Conservation (phyloP, 768 basidiomycete species). For the Aureoboletus auriporus region DNA sequence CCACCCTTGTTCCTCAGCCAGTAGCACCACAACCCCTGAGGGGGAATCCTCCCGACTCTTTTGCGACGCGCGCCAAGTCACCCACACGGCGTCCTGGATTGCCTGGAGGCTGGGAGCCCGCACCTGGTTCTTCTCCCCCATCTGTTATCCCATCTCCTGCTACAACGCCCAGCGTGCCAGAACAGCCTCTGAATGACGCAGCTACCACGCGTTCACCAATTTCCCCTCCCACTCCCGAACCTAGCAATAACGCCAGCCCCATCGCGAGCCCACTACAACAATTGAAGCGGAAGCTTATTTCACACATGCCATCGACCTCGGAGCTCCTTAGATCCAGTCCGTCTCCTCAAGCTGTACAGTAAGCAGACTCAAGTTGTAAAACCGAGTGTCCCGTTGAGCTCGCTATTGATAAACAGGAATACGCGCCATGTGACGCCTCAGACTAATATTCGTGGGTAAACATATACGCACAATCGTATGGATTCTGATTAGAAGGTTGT, state of each 20-base stretch:
- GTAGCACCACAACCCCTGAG: slow-evolving; percentile 12
- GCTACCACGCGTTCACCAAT: neutral
- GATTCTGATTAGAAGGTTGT: neutral
- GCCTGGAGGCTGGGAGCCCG: slow-evolving; percentile 22
- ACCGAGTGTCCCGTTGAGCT: neutral
- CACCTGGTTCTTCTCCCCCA: slow-evolving; percentile 11
- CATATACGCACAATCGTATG: neutral
- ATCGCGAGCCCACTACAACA: slow-evolving; percentile 23
- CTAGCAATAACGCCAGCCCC: neutral
- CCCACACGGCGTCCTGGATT: slow-evolving; percentile 16
- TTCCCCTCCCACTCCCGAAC: slow-evolving; percentile 2
- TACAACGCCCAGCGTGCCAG: slow-evolving; percentile 1
- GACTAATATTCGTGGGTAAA: slow-evolving; percentile 39
- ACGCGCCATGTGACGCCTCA: slow-evolving; percentile 37
- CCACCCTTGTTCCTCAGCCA: slow-evolving; percentile 7
- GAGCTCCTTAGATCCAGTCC: slow-evolving; percentile 12
- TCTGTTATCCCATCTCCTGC: neutral
- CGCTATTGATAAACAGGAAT: slow-evolving; percentile 7
- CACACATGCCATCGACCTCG: slow-evolving; percentile 17
- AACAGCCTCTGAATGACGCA: slow-evolving; percentile 6
- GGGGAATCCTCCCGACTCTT: neutral
- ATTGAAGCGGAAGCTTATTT: slow-evolving; percentile 23
- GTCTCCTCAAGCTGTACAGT: slow-evolving; percentile 18
- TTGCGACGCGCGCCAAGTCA: slow-evolving; percentile 14
- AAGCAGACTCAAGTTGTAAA: neutral